Evolutionary conservation across 1,284 basidiomycete species (phyloP).

Genomic region (Sutorius eximius): DNA sequence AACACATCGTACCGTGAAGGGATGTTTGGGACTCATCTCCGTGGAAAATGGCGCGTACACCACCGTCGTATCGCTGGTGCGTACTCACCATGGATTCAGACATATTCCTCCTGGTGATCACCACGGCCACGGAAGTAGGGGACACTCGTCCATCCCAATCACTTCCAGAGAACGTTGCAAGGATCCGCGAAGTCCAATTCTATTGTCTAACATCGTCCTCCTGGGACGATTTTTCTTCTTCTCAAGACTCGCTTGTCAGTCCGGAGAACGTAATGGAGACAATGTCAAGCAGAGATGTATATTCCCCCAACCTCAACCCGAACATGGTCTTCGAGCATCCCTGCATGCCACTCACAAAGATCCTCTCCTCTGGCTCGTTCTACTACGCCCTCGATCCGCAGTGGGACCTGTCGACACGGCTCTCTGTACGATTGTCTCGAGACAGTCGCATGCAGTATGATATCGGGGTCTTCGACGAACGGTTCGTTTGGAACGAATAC

Average conservation of each 20-base stretch:
- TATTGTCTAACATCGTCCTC: constrained; percentile 67
- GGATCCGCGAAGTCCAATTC: constrained; percentile 78
- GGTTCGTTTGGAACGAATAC: constrained; percentile 88
- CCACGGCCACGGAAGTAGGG: constrained; percentile 75
- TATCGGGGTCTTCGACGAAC: constrained; percentile 69
- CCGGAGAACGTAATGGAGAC: constrained; percentile 53
- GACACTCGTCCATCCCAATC: constrained; percentile 65
- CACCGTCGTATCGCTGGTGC: neutral
- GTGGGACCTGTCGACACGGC: constrained; percentile 88
- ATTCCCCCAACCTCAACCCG: constrained; percentile 41
- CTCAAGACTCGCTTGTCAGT: constrained; percentile 48
- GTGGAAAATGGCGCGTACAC: constrained; percentile 60
- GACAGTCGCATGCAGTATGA: constrained; percentile 51
- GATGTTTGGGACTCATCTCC: constrained; percentile 78
- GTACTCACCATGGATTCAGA: constrained; percentile 45
- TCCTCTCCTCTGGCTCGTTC: constrained; percentile 89
- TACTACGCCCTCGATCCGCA: constrained; percentile 83
- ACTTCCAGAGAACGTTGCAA: constrained; percentile 62
- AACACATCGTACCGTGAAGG: constrained; percentile 69
- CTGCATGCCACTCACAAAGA: constrained; percentile 86
- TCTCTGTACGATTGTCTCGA: constrained; percentile 65
- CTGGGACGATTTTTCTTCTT: constrained; percentile 68
- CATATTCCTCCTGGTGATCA: constrained; percentile 76
- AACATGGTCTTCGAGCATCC: constrained; percentile 80
- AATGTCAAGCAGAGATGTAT: constrained; percentile 48